Evolutionary conservation across 2,329 filamentous ascomycete genomes (phyloP).

Genomic region (Ceratocystis smalleyi): DNA sequence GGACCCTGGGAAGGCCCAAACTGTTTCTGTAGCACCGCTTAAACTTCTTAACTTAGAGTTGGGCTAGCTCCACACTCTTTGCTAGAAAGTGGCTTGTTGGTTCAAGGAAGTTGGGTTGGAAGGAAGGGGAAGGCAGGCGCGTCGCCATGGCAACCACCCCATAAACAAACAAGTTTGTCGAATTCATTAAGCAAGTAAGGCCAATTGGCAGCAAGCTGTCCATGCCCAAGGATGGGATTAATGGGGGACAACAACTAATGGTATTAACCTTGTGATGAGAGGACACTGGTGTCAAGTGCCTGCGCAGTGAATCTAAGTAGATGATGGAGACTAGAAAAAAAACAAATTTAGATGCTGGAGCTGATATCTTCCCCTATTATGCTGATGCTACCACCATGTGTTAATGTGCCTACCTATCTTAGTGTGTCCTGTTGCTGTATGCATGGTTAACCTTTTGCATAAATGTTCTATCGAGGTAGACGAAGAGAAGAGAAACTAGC

Average conservation of each 20-base stretch:
- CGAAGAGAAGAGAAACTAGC: neutral
- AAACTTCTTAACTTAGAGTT: neutral
- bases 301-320: too few relatives aligned
- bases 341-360: neutral
- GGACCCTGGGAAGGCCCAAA: neutral
- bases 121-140: neutral
- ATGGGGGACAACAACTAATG: neutral
- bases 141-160: neutral
- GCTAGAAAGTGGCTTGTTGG: neutral
- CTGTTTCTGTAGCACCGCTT: constrained; percentile 1
- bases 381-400: neutral
- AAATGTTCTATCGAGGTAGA: neutral
- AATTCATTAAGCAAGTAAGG: neutral
- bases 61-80: neutral
- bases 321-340: too few relatives aligned
- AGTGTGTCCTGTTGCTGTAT: neutral
- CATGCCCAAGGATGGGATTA: neutral
- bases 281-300: neutral
- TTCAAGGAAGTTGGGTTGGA: neutral
- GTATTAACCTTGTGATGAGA: neutral
- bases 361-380: neutral
- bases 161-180: neutral
- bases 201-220: neutral
- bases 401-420: neutral
- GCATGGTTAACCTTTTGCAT: neutral